These are phyloP conservation scores for Peniophora sp. DNA, from an alignment of 1,284 basidiomycete genomes.

Conservation along the genomic window DNA sequence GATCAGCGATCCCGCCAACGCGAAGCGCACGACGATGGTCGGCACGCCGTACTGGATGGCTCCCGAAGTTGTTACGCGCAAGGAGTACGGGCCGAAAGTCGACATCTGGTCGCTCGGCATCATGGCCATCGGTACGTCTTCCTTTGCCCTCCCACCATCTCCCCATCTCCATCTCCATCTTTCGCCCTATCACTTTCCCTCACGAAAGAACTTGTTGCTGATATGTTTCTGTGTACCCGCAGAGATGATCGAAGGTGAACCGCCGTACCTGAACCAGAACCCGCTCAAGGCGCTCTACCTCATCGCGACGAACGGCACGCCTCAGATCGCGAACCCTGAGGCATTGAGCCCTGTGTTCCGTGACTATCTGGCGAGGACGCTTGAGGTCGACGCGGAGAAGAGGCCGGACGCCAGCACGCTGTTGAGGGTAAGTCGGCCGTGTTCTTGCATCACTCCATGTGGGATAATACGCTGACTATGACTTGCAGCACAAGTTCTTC, in stretches of 20 bases:
- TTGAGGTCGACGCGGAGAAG: slow-evolving; percentile 93
- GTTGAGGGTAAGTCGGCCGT: slow-evolving; percentile 38
- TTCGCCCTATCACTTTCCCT: too few relatives aligned
- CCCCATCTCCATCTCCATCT: not conserved
- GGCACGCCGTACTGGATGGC: slow-evolving; percentile 99
- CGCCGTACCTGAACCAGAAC: slow-evolving; percentile 96
- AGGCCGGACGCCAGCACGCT: slow-evolving; percentile 85
- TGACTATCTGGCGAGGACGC: slow-evolving; percentile 84
- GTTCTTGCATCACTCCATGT: too few relatives aligned
- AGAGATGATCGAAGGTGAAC: slow-evolving; percentile 99
- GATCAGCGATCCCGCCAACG: slow-evolving; percentile 78
- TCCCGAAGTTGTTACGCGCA: slow-evolving; percentile 95
- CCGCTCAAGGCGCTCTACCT: slow-evolving; percentile 92
- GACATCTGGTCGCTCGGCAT: slow-evolving; percentile 99
- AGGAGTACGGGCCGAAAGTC: slow-evolving; percentile 98
- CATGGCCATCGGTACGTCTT: slow-evolving; percentile 88
- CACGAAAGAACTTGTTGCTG: slow-evolving; percentile 3
- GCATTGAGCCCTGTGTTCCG: slow-evolving; percentile 82
- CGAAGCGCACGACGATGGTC: slow-evolving; percentile 99
- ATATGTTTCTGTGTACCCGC: slow-evolving; percentile 9
- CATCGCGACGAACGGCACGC: slow-evolving; percentile 98
- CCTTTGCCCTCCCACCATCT: slow-evolving; percentile 2
- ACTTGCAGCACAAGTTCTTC: slow-evolving; percentile 83
- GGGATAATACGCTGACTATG: too few relatives aligned
- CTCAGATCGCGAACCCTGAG: slow-evolving; percentile 93